Conservation (phyloP, 192 early-diverging fungal species). For the Coemansia interrupta region DNA sequence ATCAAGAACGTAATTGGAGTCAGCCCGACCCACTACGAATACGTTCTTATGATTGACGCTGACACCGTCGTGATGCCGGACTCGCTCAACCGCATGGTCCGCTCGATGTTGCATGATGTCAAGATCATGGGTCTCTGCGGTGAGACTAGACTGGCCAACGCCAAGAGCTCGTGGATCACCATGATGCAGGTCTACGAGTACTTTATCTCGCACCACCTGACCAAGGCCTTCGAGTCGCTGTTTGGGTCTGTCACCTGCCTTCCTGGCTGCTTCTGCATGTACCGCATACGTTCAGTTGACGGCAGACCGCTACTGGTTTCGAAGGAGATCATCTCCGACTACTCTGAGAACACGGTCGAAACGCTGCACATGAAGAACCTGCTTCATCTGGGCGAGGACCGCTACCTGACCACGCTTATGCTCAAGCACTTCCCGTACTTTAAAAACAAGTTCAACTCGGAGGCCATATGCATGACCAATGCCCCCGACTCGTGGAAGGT, state of each 20-base stretch:
- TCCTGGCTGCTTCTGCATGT: constrained; percentile 99
- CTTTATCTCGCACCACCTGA: constrained; percentile 92
- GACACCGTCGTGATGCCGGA: constrained; percentile 91
- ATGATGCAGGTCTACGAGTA: constrained; percentile 99
- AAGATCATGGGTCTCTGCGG: constrained; percentile 93
- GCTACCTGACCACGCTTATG: constrained; percentile 90
- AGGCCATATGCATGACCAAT: constrained; percentile 86
- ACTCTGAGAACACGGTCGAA: constrained; percentile 88
- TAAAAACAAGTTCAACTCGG: constrained; percentile 87
- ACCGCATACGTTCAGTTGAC: constrained; percentile 84
- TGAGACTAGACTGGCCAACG: constrained; percentile 88
- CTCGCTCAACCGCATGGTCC: constrained; percentile 90
- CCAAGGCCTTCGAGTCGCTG: constrained; percentile 94
- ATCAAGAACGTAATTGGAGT: constrained; percentile 98
- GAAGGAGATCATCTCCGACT: constrained; percentile 81
- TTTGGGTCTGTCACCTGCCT: constrained; percentile 96
- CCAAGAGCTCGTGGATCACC: constrained; percentile 87
- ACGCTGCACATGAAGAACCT: constrained; percentile 98
- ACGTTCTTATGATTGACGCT: constrained; percentile 93
- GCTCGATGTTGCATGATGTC: constrained; percentile 83
- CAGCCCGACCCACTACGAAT: constrained; percentile 92
- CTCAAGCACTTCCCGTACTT: constrained; percentile 97
- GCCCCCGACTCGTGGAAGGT: constrained; percentile 94
- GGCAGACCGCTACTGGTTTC: constrained; percentile 83
- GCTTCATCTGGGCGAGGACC: constrained; percentile 95